Evolutionary conservation across 805 yeast species (phyloP).

Genomic region (Metschnikowia vanudenii): DNA sequence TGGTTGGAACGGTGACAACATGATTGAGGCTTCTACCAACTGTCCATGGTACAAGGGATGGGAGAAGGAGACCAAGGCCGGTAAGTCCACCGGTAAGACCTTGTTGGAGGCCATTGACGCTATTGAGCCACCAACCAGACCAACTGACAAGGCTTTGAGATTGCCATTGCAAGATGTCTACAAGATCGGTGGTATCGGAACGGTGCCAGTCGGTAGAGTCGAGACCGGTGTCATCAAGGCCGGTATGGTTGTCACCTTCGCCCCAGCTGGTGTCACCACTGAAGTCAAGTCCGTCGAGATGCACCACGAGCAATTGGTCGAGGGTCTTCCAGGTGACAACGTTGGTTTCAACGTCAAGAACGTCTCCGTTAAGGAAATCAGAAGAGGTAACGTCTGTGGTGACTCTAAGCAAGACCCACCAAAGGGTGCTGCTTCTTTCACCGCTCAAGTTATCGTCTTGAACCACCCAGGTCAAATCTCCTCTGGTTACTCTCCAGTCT

Average conservation of each 20-base stretch:
- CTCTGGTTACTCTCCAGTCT: conserved; percentile 88
- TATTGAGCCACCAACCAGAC: conserved; percentile 76
- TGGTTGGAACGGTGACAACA: conserved; percentile 93
- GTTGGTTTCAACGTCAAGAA: conserved; percentile 90
- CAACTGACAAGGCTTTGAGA: conserved; percentile 84
- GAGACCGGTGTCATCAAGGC: conserved; percentile 91
- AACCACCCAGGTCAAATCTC: conserved; percentile 92
- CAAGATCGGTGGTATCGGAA: conserved; percentile 91
- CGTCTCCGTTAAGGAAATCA: conserved; percentile 83
- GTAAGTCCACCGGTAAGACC: conserved; percentile 72
- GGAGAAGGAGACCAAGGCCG: conserved; percentile 74
- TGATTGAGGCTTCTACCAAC: conserved; percentile 80
- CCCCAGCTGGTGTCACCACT: conserved; percentile 89
- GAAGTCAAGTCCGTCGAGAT: conserved; percentile 87
- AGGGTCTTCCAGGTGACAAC: conserved; percentile 90
- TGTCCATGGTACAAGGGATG: conserved; percentile 89
- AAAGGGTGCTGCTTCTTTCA: conserved; percentile 73
- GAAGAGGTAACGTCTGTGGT: conserved; percentile 93
- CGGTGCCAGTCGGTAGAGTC: conserved; percentile 93
- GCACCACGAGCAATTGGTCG: conserved; percentile 78
- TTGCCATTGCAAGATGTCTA: conserved; percentile 88
- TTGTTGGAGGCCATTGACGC: conserved; percentile 83
- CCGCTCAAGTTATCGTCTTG: conserved; percentile 80
- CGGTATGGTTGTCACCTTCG: conserved; percentile 86
- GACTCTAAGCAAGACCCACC: conserved; percentile 90